A percentile compares a stretch with the other conserved stretches of the same genome.
phyloP scores from a whole-genome alignment of 1,284 basidiomycete genomes.

The Ustanciosporium gigantosporum region DNA sequence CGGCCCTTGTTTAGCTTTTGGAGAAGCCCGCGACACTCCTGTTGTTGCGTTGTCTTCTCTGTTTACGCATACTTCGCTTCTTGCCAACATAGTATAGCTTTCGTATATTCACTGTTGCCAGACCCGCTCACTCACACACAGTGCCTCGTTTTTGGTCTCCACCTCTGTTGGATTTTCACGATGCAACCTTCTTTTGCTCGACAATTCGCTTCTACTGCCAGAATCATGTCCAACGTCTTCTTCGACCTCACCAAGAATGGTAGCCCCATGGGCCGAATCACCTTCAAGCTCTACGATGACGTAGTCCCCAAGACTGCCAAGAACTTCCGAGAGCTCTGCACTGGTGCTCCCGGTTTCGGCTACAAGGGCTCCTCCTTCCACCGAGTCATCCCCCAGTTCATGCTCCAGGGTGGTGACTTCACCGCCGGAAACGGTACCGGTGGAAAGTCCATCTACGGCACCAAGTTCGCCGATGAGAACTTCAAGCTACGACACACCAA shows the following conservation, averaged over 20 bases:
- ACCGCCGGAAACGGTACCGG: constrained; percentile 59
- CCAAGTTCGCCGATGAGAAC: constrained; percentile 53
- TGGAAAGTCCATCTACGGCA: constrained; percentile 60
- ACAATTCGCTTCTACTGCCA: constrained; percentile 48
- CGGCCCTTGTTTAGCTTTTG: too few relatives aligned
- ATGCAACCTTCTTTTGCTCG: constrained; percentile 50
- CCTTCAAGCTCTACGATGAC: constrained; percentile 56
- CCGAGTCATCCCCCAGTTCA: constrained; percentile 70
- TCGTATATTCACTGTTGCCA: constrained; percentile 2
- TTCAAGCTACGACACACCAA: constrained; percentile 55
- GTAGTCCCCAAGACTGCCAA: constrained; percentile 57
- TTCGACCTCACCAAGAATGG: constrained; percentile 69
- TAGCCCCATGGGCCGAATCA: constrained; percentile 55
- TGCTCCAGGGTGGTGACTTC: constrained; percentile 62
- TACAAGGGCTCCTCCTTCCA: constrained; percentile 74
- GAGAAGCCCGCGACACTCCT: too few relatives aligned
- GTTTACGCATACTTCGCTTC: too few relatives aligned
- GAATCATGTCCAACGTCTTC: constrained; percentile 67
- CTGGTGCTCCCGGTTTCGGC: constrained; percentile 70
- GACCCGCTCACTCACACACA: constrained; percentile 46
- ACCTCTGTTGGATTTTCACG: too few relatives aligned
- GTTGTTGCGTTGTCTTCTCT: too few relatives aligned
- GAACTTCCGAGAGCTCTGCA: constrained; percentile 58
- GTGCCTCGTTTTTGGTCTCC: constrained; percentile 4
- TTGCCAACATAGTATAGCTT: too few relatives aligned